phyloP scores from a whole-genome alignment of 75 land plant genomes.

The Cryptomeria japonica region DNA sequence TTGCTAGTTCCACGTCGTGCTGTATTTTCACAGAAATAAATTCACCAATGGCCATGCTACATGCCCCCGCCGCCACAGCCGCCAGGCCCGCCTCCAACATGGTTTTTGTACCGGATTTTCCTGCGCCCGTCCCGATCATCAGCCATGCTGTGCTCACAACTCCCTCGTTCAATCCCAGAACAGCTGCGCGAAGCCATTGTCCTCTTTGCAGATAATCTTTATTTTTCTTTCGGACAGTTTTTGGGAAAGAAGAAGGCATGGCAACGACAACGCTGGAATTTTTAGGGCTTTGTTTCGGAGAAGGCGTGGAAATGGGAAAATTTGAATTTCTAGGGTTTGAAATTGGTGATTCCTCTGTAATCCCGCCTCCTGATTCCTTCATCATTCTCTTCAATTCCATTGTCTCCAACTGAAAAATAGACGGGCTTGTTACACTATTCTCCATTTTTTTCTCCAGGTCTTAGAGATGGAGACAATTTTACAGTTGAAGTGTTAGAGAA shows the following conservation, averaged over 20 bases:
- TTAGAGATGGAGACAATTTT: too few relatives aligned
- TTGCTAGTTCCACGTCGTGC: constrained; percentile 64
- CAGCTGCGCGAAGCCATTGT: constrained; percentile 86
- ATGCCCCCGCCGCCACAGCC: constrained; percentile 80
- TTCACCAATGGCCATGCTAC: constrained; percentile 95
- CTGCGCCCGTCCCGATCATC: constrained; percentile 82
- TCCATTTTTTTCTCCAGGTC: too few relatives aligned
- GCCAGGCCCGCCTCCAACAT: constrained; percentile 78
- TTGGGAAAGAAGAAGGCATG: background rate
- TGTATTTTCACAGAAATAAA: constrained; percentile 88
- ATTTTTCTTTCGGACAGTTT: background rate
- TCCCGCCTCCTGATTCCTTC: background rate
- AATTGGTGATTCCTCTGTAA: background rate
- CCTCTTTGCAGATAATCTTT: constrained; percentile 66
- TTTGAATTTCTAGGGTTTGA: background rate
- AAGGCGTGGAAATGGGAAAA: background rate
- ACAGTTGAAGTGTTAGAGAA: too few relatives aligned
- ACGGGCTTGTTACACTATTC: too few relatives aligned
- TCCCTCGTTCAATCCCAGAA: constrained; percentile 87
- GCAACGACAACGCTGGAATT: background rate
- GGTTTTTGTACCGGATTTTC: constrained; percentile 44
- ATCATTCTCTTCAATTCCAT: background rate
- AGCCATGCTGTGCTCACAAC: constrained; percentile 75
- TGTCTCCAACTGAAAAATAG: background rate
- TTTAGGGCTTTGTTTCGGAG: background rate